Conservation (phyloP, 495 filamentous ascomycete genomes). For the Daldinia concentrica region DNA sequence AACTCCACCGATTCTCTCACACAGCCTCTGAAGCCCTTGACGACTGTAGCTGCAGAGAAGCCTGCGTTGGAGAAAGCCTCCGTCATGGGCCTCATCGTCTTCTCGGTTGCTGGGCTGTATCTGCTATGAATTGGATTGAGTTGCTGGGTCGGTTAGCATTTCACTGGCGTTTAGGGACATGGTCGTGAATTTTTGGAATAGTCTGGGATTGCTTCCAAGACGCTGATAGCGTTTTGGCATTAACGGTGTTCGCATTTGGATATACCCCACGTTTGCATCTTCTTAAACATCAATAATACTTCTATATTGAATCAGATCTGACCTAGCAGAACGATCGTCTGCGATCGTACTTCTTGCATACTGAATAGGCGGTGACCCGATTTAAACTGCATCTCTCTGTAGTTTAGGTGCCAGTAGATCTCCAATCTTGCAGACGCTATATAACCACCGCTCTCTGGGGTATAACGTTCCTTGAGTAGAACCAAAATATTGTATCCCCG, state of each 20-base stretch:
- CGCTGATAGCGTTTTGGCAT: slow-evolving; percentile 17
- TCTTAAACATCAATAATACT: slow-evolving; percentile 16
- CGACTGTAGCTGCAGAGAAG: slow-evolving; percentile 33
- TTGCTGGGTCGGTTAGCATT: slow-evolving; percentile 24
- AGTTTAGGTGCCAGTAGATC: background rate
- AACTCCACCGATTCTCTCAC: slow-evolving; percentile 35
- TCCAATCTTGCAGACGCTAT: background rate
- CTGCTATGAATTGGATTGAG: slow-evolving; percentile 35
- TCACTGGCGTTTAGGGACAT: slow-evolving; percentile 32
- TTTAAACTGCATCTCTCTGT: background rate
- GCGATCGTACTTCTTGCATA: slow-evolving; percentile 5
- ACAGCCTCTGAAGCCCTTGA: slow-evolving; percentile 23
- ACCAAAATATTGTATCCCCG: background rate
- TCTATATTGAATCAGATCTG: background rate
- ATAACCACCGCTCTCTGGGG: background rate
- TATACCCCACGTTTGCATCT: slow-evolving; percentile 31
- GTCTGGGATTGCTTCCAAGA: slow-evolving; percentile 14
- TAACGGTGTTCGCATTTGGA: slow-evolving; percentile 29
- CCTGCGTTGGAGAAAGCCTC: slow-evolving; percentile 42
- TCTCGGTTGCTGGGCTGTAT: slow-evolving; percentile 44
- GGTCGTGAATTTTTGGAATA: slow-evolving; percentile 13
- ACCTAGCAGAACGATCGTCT: background rate
- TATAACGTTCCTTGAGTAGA: background rate
- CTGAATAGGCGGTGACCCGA: background rate
- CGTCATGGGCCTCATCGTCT: slow-evolving; percentile 47